These are phyloP conservation scores for Fonsecaea pugnacius DNA, from an alignment of 2,329 filamentous ascomycete genomes.

Conservation along the genomic window DNA sequence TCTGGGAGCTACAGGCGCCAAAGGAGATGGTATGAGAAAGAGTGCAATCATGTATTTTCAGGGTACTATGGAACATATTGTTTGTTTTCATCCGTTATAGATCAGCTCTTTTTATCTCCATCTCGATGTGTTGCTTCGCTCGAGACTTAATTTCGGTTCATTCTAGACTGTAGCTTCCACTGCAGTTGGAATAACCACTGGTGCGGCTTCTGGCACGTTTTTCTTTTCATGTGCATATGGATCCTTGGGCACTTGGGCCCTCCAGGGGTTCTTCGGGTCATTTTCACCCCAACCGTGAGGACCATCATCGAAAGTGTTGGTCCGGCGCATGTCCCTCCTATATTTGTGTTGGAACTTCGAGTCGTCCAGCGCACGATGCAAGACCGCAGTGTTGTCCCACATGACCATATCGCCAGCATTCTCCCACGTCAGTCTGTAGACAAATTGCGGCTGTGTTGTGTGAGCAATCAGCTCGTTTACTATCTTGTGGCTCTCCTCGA, in stretches of 20 bases:
- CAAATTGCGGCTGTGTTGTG: neutral
- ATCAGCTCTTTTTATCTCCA: no score
- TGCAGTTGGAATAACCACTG: neutral
- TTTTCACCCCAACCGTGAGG: conserved; percentile 5
- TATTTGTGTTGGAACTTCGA: neutral
- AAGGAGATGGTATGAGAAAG: no score
- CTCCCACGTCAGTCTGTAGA: conserved; percentile 5
- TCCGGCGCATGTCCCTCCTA: conserved; percentile 1
- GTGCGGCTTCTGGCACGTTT: neutral
- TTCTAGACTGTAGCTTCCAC: neutral
- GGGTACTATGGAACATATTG: no score
- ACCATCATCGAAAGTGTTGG: neutral
- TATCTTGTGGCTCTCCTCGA: neutral
- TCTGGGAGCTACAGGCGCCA: no score
- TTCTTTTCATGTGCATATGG: conserved; percentile 8
- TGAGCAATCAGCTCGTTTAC: neutral
- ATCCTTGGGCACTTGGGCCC: neutral
- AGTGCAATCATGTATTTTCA: no score
- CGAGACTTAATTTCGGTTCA: no score
- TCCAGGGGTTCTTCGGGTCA: conserved; percentile 1
- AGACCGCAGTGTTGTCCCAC: conserved; percentile 17
- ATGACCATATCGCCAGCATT: conserved; percentile 10
- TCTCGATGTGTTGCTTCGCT: no score
- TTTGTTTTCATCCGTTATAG: no score
- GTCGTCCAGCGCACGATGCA: neutral